phyloP scores from a whole-genome alignment of 192 early-diverging fungal species.

The Dissophora globulifera region DNA sequence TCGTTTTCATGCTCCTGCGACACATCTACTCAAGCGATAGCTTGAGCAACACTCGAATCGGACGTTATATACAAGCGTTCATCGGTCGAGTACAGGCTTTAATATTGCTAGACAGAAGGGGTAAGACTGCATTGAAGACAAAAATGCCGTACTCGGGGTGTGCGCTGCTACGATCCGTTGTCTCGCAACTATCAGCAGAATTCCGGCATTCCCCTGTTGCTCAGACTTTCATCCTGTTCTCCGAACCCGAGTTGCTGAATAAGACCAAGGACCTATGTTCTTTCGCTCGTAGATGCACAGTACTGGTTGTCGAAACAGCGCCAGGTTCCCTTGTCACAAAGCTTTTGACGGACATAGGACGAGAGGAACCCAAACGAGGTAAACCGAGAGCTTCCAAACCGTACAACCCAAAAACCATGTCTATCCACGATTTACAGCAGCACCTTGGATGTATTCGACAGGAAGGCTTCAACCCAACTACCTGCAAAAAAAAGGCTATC shows the following conservation, averaged over 20 bases:
- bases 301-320: neutral
- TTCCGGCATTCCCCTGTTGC: neutral
- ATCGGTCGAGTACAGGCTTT: neutral
- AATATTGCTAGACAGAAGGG: neutral
- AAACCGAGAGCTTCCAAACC: neutral
- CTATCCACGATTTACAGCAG: neutral
- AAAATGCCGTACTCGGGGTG: neutral
- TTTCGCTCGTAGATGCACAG: neutral
- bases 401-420: neutral
- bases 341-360: neutral
- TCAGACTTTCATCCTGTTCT: neutral
- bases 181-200: neutral
- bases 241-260: too few species aligned
- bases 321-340: neutral
- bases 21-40: neutral
- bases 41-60: neutral
- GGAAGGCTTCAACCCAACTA: neutral
- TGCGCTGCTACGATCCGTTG: neutral
- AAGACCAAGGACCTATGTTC: neutral
- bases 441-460: neutral
- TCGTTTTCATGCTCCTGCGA: neutral
- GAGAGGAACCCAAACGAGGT: neutral
- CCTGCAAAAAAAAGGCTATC: slow-evolving; percentile 2
- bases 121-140: neutral
- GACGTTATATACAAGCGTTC: neutral